Evolutionary conservation across 768 basidiomycete genomes (phyloP), one percentile per base, ranked within the genome.

Genomic region (Russula vinacea): DNA sequence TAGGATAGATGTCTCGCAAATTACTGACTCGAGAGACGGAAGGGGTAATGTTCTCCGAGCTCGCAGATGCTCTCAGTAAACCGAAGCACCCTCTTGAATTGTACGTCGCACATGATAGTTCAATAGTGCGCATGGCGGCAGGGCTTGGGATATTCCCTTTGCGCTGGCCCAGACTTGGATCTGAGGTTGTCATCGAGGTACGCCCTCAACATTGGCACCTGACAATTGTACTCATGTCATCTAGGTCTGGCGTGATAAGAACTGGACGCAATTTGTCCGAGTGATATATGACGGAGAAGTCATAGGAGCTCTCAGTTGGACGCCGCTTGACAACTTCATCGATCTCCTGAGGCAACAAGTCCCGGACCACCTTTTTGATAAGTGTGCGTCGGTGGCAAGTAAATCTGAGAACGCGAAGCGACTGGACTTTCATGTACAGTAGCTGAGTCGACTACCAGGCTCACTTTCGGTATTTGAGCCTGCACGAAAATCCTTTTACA

Each of bases 31-130:
- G 9, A 10, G 16, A 29, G 39, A 14, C 33, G n/a, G 5, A 58
- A 80, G 80, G 81, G 5, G 80, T 79, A 19, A 77, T 82, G 71
- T 75, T 81, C 62, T 67, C 73, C 24, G 80, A 81, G 68, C 69
- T 82, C 58, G 71, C 74, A 6, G 68, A 74, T 33, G 66, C 69
- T 19, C 73, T 80, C 68, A 71, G 64, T 5, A 59, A 71, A 16
- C 77, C 78, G 56, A 68, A 61, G 0, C 70, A 73, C 68, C 78
- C 76, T 54, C 56, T 78, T 24, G 72, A 71, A 42, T 73, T 80
- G 58, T 79, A 78, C 35, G 76, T 81, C 10, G 80, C 78, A 8
- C 81, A 81, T 58, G 80, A 81, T 60, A 75, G 75, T 7, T 75
- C 78, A 2, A 76, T 82, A 73, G 74, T 75, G 56, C 70, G 74